Evolutionary conservation across 2,329 filamentous ascomycete species (phyloP), one percentile per base, ranked within the genome.

Genomic region (Coniella vitis): DNA sequence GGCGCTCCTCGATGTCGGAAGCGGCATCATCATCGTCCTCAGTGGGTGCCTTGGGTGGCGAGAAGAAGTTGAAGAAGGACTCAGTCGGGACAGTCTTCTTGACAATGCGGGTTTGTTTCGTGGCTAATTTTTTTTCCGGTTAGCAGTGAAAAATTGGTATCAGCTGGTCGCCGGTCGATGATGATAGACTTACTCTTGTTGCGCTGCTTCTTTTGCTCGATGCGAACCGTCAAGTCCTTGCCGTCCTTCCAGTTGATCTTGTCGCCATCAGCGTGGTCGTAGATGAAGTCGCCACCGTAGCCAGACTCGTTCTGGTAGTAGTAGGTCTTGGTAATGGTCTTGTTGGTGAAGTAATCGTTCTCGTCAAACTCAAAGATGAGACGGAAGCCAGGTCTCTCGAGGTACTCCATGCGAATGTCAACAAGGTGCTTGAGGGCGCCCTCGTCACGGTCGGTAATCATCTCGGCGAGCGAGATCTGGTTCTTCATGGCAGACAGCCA

Each of bases 401-500:
- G 87, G 68, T 98, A 98, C 73, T 98, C 91, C 91, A 98, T 96
- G 65, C 91, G 90, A 61, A 98, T 89, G 66, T 98, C 91, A 58
- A 79, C 84, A 50, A 98, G 78, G 64, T 85, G 78, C 74, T 94
- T 95, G 51, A 98, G 84, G 46, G 90, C 93, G 58, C 81, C 83
- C 79, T 98, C 93, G 65, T 98, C 93, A 57, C 90, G 87, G 62
- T 97, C 93, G 62, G 93, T 98, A 67, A 98, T 96, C 82, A 96
- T 95, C 72, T 98, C 94, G 49, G 91, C 89, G 49, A 98, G 83
- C 25, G 90, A 95, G 62, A 93, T 82, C 69, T 96, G 91, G 77
- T 98, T 98, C 81, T 98, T 98, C 91, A 98, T 97, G 60, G 94
- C 91, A 54, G 91, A 96, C 44, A 98, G 79, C 93, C 93, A 98